Base-by-base conservation (phyloP, 2,329 filamentous ascomycete species). In the Grosmannia serpens region DNA sequence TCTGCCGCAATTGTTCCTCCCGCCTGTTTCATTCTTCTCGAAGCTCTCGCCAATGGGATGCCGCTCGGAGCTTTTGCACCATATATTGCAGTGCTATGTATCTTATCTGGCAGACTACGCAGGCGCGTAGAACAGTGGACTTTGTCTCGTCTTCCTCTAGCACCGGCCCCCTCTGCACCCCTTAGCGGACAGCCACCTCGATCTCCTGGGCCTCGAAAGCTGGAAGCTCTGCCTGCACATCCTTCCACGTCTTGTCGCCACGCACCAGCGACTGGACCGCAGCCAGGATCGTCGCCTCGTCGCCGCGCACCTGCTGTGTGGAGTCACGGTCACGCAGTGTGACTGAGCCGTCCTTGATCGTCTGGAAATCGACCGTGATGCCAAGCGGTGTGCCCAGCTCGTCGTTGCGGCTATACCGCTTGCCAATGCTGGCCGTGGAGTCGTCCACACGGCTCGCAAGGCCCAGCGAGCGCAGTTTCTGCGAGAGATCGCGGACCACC, bases 321-420 rank as follows among this genome's bases (percentile, higher is more conserved):
- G 86, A 87, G 75, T 97, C 94, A 63, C 91, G 86, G 71, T 97
- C 92, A 69, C 92, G 81, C 64, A 97, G 82, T 1, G 92, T 97
- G 69, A 95, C 83, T 9, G 87, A 88, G 69, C 83, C 83, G 71
- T 96, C 91, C 73, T 95, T 85, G 65, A 96, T 77, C 53, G 89
- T 95, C 78, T 97, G 89, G 81, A 96, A 97, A 73, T 97, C 92
- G 61, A 97, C 83, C 0, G 92, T 97, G 72, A 97, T 86, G 69
- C 91, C 92, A 64, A 96, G 86, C 9, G 92, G 90, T 51, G 94
- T 97, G 67, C 92, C 94, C 60, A 96, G 82, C 76, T 97, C 92
- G 72, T 97, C 92, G 71, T 96, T 96, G 67, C 94, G 86, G 70
- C 88, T 85, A 74, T 95, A 97, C 57, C 92, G 87, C 80, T 95